phyloP scores from a whole-genome alignment of 176 grass and related monocot species.

The Hyparrhenia diplandra region DNA sequence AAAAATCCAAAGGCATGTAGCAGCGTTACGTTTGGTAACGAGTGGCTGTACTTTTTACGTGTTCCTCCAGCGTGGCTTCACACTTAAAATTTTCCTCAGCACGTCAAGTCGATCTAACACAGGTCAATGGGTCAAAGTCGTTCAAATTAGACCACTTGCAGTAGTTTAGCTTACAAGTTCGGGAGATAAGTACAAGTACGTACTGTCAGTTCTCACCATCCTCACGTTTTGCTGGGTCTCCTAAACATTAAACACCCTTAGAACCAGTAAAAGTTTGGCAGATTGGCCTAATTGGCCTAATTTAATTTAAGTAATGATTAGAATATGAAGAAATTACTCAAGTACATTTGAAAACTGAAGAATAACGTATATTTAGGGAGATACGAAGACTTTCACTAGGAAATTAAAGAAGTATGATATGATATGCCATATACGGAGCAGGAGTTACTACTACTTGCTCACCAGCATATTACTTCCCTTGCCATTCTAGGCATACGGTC shows the following conservation, averaged over 20 bases:
- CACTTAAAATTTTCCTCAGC: background rate
- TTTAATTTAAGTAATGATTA: background rate
- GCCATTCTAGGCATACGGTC: background rate
- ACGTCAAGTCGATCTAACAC: background rate
- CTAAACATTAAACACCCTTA: background rate
- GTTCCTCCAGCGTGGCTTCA: constrained; percentile 2
- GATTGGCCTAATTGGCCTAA: too few relatives aligned
- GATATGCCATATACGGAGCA: background rate
- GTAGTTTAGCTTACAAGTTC: background rate
- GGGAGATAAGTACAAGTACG: too few relatives aligned
- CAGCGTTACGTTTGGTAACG: background rate
- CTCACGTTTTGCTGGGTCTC: background rate
- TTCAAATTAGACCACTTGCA: background rate
- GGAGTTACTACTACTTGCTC: background rate
- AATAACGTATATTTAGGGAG: background rate
- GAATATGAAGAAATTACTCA: background rate
- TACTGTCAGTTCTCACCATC: background rate
- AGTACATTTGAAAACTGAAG: background rate
- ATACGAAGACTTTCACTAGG: too few relatives aligned
- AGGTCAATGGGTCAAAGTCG: background rate
- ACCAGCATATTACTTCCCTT: background rate
- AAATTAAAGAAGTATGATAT: too few relatives aligned
- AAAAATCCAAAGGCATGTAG: background rate
- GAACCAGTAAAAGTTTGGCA: too few relatives aligned
- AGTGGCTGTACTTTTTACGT: background rate